Percentiles rank a stretch among this genome's conserved stretches.
Conservation (phyloP, 352 stramenopile genomes). For the Phytophthora europaea region DNA sequence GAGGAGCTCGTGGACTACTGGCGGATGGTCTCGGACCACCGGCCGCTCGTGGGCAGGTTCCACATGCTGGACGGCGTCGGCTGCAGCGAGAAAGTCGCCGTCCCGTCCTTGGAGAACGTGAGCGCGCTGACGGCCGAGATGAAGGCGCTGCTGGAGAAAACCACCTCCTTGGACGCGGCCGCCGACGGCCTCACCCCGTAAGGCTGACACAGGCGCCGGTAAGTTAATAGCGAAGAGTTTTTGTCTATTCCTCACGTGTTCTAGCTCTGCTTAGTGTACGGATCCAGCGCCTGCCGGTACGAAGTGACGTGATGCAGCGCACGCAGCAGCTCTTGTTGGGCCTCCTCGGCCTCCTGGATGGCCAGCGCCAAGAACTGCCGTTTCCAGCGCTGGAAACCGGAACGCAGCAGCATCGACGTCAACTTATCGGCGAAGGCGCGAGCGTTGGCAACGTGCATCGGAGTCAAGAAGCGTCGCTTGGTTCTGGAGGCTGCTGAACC, state of each 20-base stretch:
- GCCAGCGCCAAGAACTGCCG: constrained; percentile 53
- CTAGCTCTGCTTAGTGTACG: constrained; percentile 18
- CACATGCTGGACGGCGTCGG: constrained; percentile 43
- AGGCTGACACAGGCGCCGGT: constrained; percentile 29
- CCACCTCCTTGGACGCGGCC: constrained; percentile 31
- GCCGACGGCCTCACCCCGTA: constrained; percentile 40
- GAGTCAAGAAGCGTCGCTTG: constrained; percentile 15
- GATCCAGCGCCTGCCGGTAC: constrained; percentile 50
- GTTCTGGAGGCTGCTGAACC: neutral
- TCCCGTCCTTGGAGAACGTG: constrained; percentile 30
- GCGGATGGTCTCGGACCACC: constrained; percentile 85
- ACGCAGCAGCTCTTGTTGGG: constrained; percentile 55
- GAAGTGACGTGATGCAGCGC: constrained; percentile 49
- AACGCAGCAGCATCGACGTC: constrained; percentile 26
- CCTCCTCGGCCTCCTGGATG: constrained; percentile 50
- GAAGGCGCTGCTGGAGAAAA: constrained; percentile 27
- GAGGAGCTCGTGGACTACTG: constrained; percentile 85
- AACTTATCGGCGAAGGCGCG: constrained; percentile 43
- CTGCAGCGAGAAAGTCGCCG: constrained; percentile 5
- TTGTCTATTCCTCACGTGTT: constrained; percentile 26
- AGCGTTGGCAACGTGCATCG: constrained; percentile 25
- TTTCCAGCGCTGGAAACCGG: constrained; percentile 63
- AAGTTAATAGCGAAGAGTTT: constrained; percentile 37
- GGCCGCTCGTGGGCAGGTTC: constrained; percentile 74
- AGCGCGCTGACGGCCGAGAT: constrained; percentile 36